phyloP scores from a whole-genome alignment of 2,329 filamentous ascomycete species.

The Penicillium sp. region DNA sequence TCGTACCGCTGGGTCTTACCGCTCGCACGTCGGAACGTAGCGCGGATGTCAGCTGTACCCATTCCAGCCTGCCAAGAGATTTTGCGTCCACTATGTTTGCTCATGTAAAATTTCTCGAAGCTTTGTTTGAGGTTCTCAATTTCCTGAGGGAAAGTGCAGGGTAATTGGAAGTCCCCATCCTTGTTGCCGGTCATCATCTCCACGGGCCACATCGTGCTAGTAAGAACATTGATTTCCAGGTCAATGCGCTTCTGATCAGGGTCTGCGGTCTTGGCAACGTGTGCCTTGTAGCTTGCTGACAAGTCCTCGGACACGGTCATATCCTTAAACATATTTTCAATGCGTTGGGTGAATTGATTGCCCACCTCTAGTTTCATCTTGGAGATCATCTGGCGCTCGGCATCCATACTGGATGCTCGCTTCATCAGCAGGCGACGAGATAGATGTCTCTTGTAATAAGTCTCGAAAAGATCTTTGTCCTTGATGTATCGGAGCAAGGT shows the following conservation, averaged over 20 bases:
- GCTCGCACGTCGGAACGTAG: conserved; percentile 71
- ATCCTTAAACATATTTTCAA: conserved; percentile 98
- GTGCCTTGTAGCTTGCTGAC: conserved; percentile 73
- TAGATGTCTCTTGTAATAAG: conserved; percentile 97
- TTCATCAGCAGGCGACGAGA: conserved; percentile 84
- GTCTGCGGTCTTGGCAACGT: conserved; percentile 64
- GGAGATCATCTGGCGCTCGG: conserved; percentile 92
- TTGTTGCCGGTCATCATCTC: conserved; percentile 74
- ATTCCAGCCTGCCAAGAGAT: conserved; percentile 79
- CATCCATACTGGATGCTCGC: conserved; percentile 87
- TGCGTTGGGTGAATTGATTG: conserved; percentile 87
- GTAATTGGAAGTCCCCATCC: conserved; percentile 50
- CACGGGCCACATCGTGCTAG: conserved; percentile 92
- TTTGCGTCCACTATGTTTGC: conserved; percentile 83
- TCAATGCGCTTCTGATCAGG: conserved; percentile 70
- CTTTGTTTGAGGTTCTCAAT: conserved; percentile 78
- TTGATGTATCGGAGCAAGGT: conserved; percentile 83
- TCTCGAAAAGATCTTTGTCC: conserved; percentile 93
- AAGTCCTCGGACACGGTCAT: conserved; percentile 87
- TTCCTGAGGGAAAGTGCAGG: conserved; percentile 74
- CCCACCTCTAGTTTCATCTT: conserved; percentile 97
- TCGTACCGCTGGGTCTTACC: conserved; percentile 82
- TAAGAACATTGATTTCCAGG: conserved; percentile 81
- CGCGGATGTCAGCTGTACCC: conserved; percentile 86
- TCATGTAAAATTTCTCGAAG: conserved; percentile 86